Evolutionary conservation across 306 rosid species (phyloP).

Genomic region (Gleditsia sinensis): DNA sequence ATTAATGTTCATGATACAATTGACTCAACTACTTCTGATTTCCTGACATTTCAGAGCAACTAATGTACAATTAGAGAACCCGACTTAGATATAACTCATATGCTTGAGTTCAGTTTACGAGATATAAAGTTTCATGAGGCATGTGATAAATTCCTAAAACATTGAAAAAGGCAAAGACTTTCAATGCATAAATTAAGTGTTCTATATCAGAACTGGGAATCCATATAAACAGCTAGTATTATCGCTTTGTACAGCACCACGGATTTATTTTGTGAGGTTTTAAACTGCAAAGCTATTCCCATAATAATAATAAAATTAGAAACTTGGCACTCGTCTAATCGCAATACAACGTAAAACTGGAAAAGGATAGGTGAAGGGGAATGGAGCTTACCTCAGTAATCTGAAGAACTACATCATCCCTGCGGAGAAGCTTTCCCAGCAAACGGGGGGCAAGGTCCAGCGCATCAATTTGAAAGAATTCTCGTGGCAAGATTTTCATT

Average conservation of each 20-base stretch:
- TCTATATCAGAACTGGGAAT: background rate
- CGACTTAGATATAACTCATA: background rate
- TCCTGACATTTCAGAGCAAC: background rate
- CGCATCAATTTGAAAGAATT: constrained; percentile 76
- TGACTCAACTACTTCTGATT: background rate
- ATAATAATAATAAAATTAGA: too few relatives aligned
- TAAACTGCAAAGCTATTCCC: background rate
- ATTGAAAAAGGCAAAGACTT: background rate
- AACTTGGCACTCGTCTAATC: background rate
- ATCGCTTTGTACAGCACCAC: background rate
- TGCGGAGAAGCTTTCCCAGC: constrained; percentile 77
- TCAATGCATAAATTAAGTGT: background rate
- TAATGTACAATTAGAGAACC: background rate
- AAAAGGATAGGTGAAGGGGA: background rate
- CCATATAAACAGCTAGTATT: background rate
- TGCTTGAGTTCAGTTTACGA: background rate
- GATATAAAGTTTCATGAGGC: background rate
- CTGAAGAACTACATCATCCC: constrained; percentile 85
- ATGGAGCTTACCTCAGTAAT: constrained; percentile 67
- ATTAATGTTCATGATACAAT: background rate
- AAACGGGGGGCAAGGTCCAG: constrained; percentile 85
- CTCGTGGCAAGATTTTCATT: constrained; percentile 50
- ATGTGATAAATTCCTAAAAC: background rate
- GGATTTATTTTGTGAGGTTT: background rate
- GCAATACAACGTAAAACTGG: background rate